Evolutionary conservation across 208 protist species (phyloP).

Genomic region (Trichomonas gallinae): DNA sequence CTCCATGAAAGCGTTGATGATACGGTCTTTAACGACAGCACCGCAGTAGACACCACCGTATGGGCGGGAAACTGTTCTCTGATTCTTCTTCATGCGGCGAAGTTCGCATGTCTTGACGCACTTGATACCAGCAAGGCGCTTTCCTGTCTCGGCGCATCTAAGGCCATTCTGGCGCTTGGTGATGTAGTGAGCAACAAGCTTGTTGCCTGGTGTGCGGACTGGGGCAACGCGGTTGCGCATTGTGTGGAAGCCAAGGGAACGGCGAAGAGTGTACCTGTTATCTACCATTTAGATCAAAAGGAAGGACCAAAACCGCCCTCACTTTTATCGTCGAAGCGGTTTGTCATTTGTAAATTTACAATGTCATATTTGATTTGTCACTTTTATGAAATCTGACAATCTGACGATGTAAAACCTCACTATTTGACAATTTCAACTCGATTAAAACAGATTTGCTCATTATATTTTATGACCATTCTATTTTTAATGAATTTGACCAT

Average conservation of each 20-base stretch:
- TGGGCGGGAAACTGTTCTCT: not conserved
- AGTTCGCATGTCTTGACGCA: not conserved
- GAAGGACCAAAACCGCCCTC: not conserved
- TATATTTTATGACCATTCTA: no score
- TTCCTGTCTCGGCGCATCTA: not conserved
- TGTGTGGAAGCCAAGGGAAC: not conserved
- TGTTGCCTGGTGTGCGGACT: slow-evolving; percentile 20
- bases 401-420: no score
- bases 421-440: no score
- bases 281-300: not conserved
- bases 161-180: not conserved
- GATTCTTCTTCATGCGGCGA: not conserved
- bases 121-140: not conserved
- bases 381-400: no score
- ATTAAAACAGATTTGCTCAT: no score
- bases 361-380: no score
- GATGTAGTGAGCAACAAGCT: not conserved
- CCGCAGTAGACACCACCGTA: slow-evolving; percentile 10
- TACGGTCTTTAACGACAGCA: not conserved
- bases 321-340: no score
- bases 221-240: not conserved
- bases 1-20: slow-evolving; percentile 4
- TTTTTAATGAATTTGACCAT: no score
- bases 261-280: not conserved
- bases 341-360: no score